These are phyloP conservation scores for Plasmodium inui DNA, from an alignment of 169 alveolate species.

Conservation along the genomic window DNA sequence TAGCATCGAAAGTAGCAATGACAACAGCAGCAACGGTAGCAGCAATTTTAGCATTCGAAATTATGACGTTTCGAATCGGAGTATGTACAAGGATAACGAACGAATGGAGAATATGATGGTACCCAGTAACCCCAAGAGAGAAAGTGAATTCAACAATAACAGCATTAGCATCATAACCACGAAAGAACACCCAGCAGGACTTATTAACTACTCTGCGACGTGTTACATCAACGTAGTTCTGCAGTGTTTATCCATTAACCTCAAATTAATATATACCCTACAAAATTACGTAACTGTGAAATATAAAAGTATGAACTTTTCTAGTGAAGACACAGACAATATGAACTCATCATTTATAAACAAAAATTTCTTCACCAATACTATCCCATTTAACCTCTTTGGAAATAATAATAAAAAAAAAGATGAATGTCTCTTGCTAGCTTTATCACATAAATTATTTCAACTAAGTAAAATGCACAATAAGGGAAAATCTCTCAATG, in stretches of 20 bases:
- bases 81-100: not conserved
- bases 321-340: constrained; percentile 61
- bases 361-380: constrained; percentile 65
- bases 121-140: constrained; percentile 22
- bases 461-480: constrained; percentile 68
- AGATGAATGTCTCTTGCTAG: constrained; percentile 28
- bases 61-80: not conserved
- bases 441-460: constrained; percentile 46
- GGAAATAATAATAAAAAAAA: constrained; percentile 70
- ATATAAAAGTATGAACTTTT: constrained; percentile 27
- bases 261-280: constrained; percentile 43
- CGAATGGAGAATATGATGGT: not conserved
- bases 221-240: constrained; percentile 62
- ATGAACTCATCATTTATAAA: constrained; percentile 56
- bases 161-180: not conserved
- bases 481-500: constrained; percentile 17
- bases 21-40: constrained; percentile 10
- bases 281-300: constrained; percentile 55
- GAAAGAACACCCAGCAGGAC: constrained; percentile 65
- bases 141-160: not conserved
- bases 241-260: constrained; percentile 37
- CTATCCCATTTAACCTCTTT: constrained; percentile 62
- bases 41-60: constrained; percentile 35
- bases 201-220: constrained; percentile 55
- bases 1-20: not conserved